phyloP scores from a whole-genome alignment of 2,329 filamentous ascomycete genomes.

The Aspergillus sojae region DNA sequence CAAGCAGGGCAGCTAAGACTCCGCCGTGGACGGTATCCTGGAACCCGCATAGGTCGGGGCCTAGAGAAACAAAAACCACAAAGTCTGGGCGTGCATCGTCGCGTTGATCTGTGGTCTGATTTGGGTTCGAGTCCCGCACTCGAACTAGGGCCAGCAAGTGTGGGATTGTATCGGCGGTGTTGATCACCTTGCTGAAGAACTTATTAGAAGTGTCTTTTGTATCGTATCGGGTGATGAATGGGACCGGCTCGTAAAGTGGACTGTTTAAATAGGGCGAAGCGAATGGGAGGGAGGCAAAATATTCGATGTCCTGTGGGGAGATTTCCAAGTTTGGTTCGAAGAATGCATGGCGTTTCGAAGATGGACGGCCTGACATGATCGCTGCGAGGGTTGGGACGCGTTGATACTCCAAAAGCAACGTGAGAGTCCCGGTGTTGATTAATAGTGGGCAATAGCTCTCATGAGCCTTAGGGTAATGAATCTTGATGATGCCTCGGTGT shows the following conservation, averaged over 20 bases:
- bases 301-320: slow-evolving; percentile 8
- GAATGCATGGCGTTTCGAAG: slow-evolving; percentile 7
- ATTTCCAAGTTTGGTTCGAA: slow-evolving; percentile 10
- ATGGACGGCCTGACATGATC: background rate
- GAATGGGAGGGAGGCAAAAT: slow-evolving; percentile 8
- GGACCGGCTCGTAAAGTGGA: slow-evolving; percentile 9
- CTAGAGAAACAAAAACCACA: slow-evolving; percentile 19
- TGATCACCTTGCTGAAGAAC: slow-evolving; percentile 23
- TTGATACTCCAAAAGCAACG: background rate
- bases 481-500: background rate
- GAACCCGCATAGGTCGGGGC: slow-evolving; percentile 17
- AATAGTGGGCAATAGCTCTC: too few species aligned
- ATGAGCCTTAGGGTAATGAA: too few species aligned
- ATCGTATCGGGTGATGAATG: slow-evolving; percentile 16
- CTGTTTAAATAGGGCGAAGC: slow-evolving; percentile 8
- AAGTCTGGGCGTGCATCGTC: slow-evolving; percentile 3
- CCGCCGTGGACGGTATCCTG: slow-evolving; percentile 21
- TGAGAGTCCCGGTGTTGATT: too few species aligned
- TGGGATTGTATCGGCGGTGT: slow-evolving; percentile 21
- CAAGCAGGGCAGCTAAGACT: slow-evolving; percentile 22
- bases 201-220: slow-evolving; percentile 16
- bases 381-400: background rate
- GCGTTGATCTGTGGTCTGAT: slow-evolving; percentile 5
- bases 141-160: slow-evolving; percentile 18
- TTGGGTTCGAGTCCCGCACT: background rate